Evolutionary conservation across 116 monocot genomes (phyloP).

Genomic region (Phalaenopsis hybrid): DNA sequence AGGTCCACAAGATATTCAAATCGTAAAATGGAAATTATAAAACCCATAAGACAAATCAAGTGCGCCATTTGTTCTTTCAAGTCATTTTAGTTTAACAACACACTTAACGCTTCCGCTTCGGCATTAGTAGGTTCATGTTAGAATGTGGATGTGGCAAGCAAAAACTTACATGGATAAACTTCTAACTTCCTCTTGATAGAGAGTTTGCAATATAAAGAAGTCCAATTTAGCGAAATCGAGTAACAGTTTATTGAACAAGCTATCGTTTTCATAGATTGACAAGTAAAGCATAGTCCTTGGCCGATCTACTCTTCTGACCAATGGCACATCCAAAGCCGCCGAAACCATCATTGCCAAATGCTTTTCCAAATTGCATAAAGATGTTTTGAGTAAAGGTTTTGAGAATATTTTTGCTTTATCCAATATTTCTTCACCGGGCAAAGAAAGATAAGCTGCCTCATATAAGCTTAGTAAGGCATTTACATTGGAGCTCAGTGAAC

Average conservation of each 20-base stretch:
- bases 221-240: not conserved
- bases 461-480: slow-evolving; percentile 23
- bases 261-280: not conserved
- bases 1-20: too few relatives aligned
- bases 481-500: slow-evolving; percentile 1
- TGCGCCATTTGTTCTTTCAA: too few relatives aligned
- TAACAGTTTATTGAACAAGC: not conserved
- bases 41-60: too few relatives aligned
- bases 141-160: too few relatives aligned
- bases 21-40: too few relatives aligned
- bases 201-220: too few relatives aligned
- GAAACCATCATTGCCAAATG: not conserved
- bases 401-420: slow-evolving; percentile 21
- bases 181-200: too few relatives aligned
- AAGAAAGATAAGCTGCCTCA: slow-evolving; percentile 21
- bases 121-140: too few relatives aligned
- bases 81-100: too few relatives aligned
- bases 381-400: not conserved
- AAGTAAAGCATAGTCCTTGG: not conserved
- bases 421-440: slow-evolving; percentile 14
- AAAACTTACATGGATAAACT: too few relatives aligned
- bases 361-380: not conserved
- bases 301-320: not conserved
- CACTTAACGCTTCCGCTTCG: too few relatives aligned
- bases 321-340: not conserved